Evolutionary conservation across 306 rosid genomes (phyloP), one percentile per base, ranked within the genome.

Genomic region (Casuarina equisetifolia): DNA sequence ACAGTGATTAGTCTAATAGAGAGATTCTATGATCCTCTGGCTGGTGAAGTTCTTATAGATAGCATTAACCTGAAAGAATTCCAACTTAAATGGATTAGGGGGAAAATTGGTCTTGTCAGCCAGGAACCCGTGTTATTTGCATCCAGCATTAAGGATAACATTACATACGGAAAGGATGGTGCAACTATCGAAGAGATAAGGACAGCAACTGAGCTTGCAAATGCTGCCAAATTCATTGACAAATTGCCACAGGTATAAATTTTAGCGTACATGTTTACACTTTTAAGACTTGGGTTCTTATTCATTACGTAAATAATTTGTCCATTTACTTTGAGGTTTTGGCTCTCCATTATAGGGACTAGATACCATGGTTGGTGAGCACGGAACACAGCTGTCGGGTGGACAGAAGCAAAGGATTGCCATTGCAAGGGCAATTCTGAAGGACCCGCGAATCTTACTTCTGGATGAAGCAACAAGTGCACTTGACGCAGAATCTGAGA

Each of bases 381-480:
- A 91, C 36, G 98, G 98, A 77, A 90, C 92, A 71, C 98, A 93
- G 81, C 53, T 93, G 36, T 93, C 98, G 6, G 98, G 98, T 68
- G 97, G 98, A 25, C 98, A 93, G 55, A 93, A 93, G 80, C 98
- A 93, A 62, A 91, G 98, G 62, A 89, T 93, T 71, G 97, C 97
- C 25, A 93, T 93, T 51, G 98, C 98, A 51, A 91, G 98, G 76
- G 98, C 98, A 49, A 91, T 93, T 73, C 79, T 93, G 43, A 93
- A 93, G 82, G 82, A 91, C 74, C 98, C 98, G 0, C 81, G 95
- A 75, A 93, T 93, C 69, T 80, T 91, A 78, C 95, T 93, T 77
- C 86, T 93, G 2, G 98, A 93, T 79, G 98, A 93, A 88, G 97
- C 98, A 64, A 91, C 97, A 43, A 93, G 97, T 80, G 98, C 98